Percentiles rank a stretch among this genome's conserved stretches.
Conservation (phyloP, 306 rosid species). For the Pyrus communis region DNA sequence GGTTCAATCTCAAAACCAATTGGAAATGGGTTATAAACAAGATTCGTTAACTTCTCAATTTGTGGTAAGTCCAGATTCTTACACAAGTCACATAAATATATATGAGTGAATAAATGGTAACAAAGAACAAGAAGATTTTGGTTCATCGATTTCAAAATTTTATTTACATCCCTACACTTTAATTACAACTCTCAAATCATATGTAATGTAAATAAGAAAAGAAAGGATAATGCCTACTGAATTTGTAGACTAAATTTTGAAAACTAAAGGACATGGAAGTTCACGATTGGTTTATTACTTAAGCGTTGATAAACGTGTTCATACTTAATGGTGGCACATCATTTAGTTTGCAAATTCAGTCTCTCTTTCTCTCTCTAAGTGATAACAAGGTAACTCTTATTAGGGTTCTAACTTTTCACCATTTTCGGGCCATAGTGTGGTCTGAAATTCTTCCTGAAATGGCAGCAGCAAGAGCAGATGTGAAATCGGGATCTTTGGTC, state of each 20-base stretch:
- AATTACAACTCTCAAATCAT: neutral
- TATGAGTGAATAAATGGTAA: neutral
- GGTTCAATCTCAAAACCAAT: neutral
- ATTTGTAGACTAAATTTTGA: too few species aligned
- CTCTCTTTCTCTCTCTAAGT: neutral
- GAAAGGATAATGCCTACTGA: too few species aligned
- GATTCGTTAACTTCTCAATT: neutral
- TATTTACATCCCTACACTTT: neutral
- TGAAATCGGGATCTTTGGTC: slow-evolving; percentile 69
- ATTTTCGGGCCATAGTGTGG: neutral
- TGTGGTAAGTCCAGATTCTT: neutral
- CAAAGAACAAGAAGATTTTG: neutral
- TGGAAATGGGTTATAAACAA: too few species aligned
- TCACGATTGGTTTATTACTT: too few species aligned
- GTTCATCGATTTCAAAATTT: neutral
- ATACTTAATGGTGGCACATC: too few species aligned
- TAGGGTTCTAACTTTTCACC: neutral
- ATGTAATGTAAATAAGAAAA: neutral
- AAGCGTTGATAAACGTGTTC: too few species aligned
- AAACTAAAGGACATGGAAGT: too few species aligned
- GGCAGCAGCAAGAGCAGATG: slow-evolving; percentile 61
- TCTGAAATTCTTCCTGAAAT: slow-evolving; percentile 43
- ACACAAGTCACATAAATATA: neutral
- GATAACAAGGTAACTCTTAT: neutral
- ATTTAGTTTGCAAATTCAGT: too few species aligned